Base-by-base conservation (phyloP, 345 rosid genomes). In the Trapa bicornis region DNA sequence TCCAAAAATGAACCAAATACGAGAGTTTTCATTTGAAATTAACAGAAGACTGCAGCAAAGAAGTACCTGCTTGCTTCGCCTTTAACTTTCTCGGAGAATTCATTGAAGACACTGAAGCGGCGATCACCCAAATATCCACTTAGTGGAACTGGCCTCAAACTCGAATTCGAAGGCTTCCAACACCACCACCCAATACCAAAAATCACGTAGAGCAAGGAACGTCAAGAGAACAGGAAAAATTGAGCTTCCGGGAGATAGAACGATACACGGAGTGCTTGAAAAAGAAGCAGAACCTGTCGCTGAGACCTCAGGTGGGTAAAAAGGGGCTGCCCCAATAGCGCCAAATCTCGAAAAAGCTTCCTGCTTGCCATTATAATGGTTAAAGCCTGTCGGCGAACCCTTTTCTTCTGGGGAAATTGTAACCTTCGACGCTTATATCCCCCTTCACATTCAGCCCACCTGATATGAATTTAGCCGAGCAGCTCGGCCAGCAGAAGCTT, bases 31-130 rank as follows among this genome's bases (percentile, higher is more conserved):
- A 54, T 54, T 17, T 54, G 60, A 33, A 22, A 16, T 15, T 37
- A 65, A 10, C 35, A 47, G 42, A 35, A 22, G 6, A 65, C 32
- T 16, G 8, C 39, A 11, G 52, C n/a, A 9, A 32, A 5, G 42
- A 37, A 37, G 47, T 80, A 88, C 96, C 83, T 81, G 37, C 76
- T 79, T 69, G 75, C 92, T 82, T 88, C 92, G 45, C 96, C 96
- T 83, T 77, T 86, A 67, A 94, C 69, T 73, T 86, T 82, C 72
- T 85, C 82, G 0, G 93, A 86, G 70, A 92, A 89, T 54, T 92
- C 93, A 62, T 84, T 84, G 69, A 94, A 86, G 42, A 91, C 86
- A 41, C 99, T 84, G 72, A 85, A 91, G 68, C 61, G 74, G 42
- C 89, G 95, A 80, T 67, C 70, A 68, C 69, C 71, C 29, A 66